A percentile compares a stretch with the other conserved stretches of the same genome.
These are phyloP conservation scores for Lathyrus sativus DNA, from an alignment of 306 rosid species.

Conservation along the genomic window DNA sequence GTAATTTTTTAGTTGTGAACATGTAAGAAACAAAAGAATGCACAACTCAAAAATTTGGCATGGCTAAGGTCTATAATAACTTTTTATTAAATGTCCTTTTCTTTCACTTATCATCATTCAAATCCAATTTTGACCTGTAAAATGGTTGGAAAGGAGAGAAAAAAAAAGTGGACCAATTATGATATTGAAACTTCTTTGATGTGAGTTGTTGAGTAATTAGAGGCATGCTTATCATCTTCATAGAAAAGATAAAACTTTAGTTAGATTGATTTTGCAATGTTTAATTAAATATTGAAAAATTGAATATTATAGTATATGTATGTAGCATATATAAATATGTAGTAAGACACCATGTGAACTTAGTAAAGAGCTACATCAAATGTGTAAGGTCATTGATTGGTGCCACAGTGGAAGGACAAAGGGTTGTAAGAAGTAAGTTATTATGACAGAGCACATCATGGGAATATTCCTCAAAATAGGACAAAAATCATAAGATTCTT, in stretches of 20 bases:
- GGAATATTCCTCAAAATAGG: slow-evolving; percentile 39
- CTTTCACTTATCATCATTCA: slow-evolving; percentile 42
- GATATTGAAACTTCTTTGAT: slow-evolving; percentile 38
- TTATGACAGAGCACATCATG: slow-evolving; percentile 33
- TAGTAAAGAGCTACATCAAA: slow-evolving; percentile 28
- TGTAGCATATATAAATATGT: slow-evolving; percentile 2
- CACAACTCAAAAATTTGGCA: slow-evolving; percentile 35
- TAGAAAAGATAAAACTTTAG: slow-evolving; percentile 24
- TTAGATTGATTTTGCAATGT: slow-evolving; percentile 19
- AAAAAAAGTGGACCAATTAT: slow-evolving; percentile 43
- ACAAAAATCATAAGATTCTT: slow-evolving; percentile 29
- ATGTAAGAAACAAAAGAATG: not conserved
- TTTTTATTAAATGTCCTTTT: slow-evolving; percentile 40
- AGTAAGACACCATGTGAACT: slow-evolving; percentile 38
- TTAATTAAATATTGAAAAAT: slow-evolving; percentile 11
- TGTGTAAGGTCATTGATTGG: slow-evolving; percentile 33
- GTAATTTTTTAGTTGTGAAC: slow-evolving; percentile 7
- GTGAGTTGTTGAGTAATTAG: slow-evolving; percentile 26
- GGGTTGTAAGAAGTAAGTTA: slow-evolving; percentile 34
- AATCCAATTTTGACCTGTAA: slow-evolving; percentile 48
- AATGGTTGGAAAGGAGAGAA: slow-evolving; percentile 37
- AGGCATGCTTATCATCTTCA: slow-evolving; percentile 28
- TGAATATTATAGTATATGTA: slow-evolving; percentile 18
- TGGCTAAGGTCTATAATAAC: slow-evolving; percentile 33
- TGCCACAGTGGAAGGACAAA: slow-evolving; percentile 30